phyloP scores from a whole-genome alignment of 306 rosid species.

The Myrica gale region DNA sequence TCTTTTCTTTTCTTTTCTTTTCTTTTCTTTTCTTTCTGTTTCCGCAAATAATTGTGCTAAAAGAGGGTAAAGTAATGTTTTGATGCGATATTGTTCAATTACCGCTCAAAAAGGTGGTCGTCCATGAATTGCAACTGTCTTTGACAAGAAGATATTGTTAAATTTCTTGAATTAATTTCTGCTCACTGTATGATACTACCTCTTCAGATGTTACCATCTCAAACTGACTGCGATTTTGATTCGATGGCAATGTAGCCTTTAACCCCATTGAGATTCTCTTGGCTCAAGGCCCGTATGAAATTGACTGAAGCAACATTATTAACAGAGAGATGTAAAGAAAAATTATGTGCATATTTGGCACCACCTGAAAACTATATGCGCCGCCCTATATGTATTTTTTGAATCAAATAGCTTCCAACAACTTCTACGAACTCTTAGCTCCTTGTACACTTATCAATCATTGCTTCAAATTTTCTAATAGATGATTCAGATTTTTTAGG shows the following conservation, averaged over 20 bases:
- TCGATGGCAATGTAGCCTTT: slow-evolving; percentile 25
- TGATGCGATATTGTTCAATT: no score
- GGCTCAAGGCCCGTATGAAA: slow-evolving; percentile 20
- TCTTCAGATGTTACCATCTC: slow-evolving; percentile 21
- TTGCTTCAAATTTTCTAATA: background rate
- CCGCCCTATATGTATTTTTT: background rate
- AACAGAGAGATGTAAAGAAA: background rate
- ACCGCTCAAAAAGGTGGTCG: background rate
- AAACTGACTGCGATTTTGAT: slow-evolving; percentile 37
- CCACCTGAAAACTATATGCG: background rate
- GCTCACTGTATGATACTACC: background rate
- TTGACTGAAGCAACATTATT: slow-evolving; percentile 22
- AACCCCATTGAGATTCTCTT: slow-evolving; percentile 19
- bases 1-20: background rate
- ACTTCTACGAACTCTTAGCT: background rate
- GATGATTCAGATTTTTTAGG: background rate
- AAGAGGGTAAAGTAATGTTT: no score
- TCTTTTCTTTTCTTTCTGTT: no score
- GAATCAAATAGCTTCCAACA: background rate
- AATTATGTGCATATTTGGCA: slow-evolving; percentile 14
- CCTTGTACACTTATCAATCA: background rate
- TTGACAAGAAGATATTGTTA: slow-evolving; percentile 8
- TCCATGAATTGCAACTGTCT: slow-evolving; percentile 9
- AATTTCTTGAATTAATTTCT: slow-evolving; percentile 9
- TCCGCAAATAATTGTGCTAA: no score